Conservation (phyloP, 2,329 filamentous ascomycete species). For the Acrocalymma vagum region DNA sequence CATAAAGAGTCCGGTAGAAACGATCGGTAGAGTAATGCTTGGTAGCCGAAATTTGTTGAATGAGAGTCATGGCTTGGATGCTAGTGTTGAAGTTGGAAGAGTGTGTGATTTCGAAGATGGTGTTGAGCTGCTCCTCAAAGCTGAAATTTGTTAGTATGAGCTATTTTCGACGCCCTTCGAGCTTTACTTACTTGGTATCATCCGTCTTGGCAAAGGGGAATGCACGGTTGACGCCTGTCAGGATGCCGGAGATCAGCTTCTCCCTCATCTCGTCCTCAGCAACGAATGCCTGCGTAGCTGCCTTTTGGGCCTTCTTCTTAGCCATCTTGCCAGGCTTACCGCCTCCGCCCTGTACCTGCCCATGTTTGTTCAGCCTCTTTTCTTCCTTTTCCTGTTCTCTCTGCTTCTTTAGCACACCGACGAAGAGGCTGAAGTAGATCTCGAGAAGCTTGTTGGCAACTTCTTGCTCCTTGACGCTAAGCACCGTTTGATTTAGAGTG, state of each 20-base stretch:
- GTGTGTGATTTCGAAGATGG: slow-evolving; percentile 93
- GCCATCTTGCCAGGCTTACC: slow-evolving; percentile 63
- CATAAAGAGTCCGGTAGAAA: slow-evolving; percentile 95
- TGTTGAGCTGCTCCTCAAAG: slow-evolving; percentile 89
- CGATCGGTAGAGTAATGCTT: slow-evolving; percentile 86
- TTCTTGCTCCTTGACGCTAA: slow-evolving; percentile 83
- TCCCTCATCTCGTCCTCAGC: slow-evolving; percentile 76
- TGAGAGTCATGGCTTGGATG: slow-evolving; percentile 92
- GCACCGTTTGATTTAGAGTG: slow-evolving; percentile 94
- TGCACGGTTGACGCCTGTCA: slow-evolving; percentile 94
- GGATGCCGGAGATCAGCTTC: slow-evolving; percentile 88
- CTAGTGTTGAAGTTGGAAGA: slow-evolving; percentile 99
- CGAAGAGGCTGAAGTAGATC: slow-evolving; percentile 92
- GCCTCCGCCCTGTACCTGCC: slow-evolving; percentile 63
- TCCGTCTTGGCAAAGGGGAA: slow-evolving; percentile 90
- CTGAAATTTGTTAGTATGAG: slow-evolving; percentile 49
- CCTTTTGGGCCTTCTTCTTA: slow-evolving; percentile 53
- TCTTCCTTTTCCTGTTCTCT: slow-evolving; percentile 51
- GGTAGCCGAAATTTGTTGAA: slow-evolving; percentile 86
- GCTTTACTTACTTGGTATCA: slow-evolving; percentile 73
- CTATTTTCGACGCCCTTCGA: no score
- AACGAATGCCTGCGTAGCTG: slow-evolving; percentile 53
- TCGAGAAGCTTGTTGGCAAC: slow-evolving; percentile 83
- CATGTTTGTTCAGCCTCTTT: slow-evolving; percentile 58
- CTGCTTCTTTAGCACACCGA: slow-evolving; percentile 76